Percentiles rank a stretch among this genome's conserved stretches.
Evolutionary conservation across 2,329 filamentous ascomycete species (phyloP).

Genomic region (Neocucurbitaria cava): DNA sequence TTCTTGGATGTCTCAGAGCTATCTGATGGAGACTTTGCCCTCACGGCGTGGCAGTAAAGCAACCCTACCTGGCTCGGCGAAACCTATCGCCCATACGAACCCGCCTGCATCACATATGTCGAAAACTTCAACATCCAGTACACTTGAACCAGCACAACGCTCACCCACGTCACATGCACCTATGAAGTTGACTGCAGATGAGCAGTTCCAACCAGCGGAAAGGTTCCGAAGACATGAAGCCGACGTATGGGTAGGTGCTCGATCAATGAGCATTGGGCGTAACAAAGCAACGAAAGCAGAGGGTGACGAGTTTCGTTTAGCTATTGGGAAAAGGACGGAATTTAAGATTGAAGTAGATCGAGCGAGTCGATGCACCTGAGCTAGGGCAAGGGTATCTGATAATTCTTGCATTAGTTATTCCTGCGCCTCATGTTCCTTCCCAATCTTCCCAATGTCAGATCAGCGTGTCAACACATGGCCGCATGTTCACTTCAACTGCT

Average conservation of each 20-base stretch:
- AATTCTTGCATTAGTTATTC: too few species aligned
- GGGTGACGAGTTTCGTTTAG: slow-evolving; percentile 25
- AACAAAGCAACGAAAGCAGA: slow-evolving; percentile 17
- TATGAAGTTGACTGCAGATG: slow-evolving; percentile 23
- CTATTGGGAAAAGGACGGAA: slow-evolving; percentile 42
- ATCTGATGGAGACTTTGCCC: slow-evolving; percentile 19
- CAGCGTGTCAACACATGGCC: slow-evolving; percentile 10
- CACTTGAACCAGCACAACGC: slow-evolving; percentile 9
- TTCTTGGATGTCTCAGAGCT: slow-evolving; percentile 20
- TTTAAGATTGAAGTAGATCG: slow-evolving; percentile 37
- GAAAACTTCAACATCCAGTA: slow-evolving; percentile 5
- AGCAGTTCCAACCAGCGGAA: slow-evolving; percentile 31
- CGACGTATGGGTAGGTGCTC: slow-evolving; percentile 31
- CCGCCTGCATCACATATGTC: not conserved
- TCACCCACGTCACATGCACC: slow-evolving; percentile 14
- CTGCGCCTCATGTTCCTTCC: too few species aligned
- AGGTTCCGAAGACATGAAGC: slow-evolving; percentile 26
- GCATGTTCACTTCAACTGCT: slow-evolving; percentile 43
- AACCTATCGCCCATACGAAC: not conserved
- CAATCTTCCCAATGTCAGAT: too few species aligned
- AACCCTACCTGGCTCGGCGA: not conserved
- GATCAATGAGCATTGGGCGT: slow-evolving; percentile 16
- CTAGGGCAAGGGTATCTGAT: not conserved
- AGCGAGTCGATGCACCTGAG: slow-evolving; percentile 19
- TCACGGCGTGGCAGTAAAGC: slow-evolving; percentile 10